phyloP scores from a whole-genome alignment of 495 filamentous ascomycete species.

The Hyaloscypha bicolor region DNA sequence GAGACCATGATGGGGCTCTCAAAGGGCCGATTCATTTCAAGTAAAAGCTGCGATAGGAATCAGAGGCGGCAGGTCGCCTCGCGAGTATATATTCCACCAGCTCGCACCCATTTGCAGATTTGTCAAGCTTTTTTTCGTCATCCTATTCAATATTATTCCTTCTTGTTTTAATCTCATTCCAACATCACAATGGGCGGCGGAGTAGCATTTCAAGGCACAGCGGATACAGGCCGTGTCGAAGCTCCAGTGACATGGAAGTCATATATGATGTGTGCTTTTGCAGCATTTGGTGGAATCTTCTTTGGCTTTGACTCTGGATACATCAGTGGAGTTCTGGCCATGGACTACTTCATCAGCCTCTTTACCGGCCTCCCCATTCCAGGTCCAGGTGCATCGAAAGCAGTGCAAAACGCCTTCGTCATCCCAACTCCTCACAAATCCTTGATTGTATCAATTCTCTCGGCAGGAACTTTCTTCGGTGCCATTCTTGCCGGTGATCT shows the following conservation, averaged over 20 bases:
- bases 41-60: neutral
- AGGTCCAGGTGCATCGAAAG: constrained; percentile 63
- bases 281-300: constrained; percentile 83
- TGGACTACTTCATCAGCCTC: constrained; percentile 55
- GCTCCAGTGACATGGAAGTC: constrained; percentile 64
- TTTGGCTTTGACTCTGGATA: constrained; percentile 63
- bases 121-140: neutral
- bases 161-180: neutral
- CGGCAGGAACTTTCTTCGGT: constrained; percentile 86
- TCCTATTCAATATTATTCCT: neutral
- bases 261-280: constrained; percentile 63
- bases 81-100: neutral
- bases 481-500: constrained; percentile 70
- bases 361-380: constrained; percentile 31
- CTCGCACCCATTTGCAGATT: neutral
- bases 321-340: constrained; percentile 37
- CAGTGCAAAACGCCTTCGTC: constrained; percentile 42
- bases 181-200: neutral
- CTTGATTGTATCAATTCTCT: constrained; percentile 80
- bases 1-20: neutral
- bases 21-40: constrained; percentile 5
- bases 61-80: neutral
- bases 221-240: constrained; percentile 55
- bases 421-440: constrained; percentile 42
- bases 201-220: constrained; percentile 9